phyloP scores from a whole-genome alignment of 345 rosid genomes.

The Iberis pinnata region DNA sequence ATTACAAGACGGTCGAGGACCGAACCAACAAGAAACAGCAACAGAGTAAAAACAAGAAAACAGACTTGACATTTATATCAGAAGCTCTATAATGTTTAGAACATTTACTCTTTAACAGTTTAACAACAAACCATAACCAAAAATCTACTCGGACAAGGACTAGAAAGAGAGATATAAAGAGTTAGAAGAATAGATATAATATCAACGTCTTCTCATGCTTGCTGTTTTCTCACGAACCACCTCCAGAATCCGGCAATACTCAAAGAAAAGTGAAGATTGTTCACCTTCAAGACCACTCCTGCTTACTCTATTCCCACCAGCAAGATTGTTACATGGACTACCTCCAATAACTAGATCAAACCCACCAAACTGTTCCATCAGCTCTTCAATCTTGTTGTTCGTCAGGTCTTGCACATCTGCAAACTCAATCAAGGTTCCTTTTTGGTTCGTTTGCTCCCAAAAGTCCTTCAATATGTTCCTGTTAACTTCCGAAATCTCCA shows the following conservation, averaged over 20 bases:
- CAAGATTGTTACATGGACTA: slow-evolving; percentile 84
- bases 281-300: slow-evolving; percentile 81
- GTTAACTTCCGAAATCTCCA: slow-evolving; percentile 60
- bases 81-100: no score
- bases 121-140: no score
- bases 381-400: slow-evolving; percentile 37
- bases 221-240: slow-evolving; percentile 30
- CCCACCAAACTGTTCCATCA: slow-evolving; percentile 52
- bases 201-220: slow-evolving; percentile 15
- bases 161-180: no score
- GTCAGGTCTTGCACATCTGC: slow-evolving; percentile 46
- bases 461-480: slow-evolving; percentile 54
- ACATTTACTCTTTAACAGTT: no score
- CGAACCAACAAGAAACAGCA: no score
- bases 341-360: slow-evolving; percentile 90
- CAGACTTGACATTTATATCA: no score
- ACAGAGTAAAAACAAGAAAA: no score
- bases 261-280: slow-evolving; percentile 70
- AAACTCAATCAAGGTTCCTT: slow-evolving; percentile 49
- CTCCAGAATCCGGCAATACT: slow-evolving; percentile 61
- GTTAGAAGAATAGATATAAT: no score
- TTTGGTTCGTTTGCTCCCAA: slow-evolving; percentile 93
- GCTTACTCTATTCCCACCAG: slow-evolving; percentile 72
- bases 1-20: no score
- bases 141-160: no score